Conservation (phyloP, 1,284 basidiomycete genomes). For the Omphalotus olearius region DNA sequence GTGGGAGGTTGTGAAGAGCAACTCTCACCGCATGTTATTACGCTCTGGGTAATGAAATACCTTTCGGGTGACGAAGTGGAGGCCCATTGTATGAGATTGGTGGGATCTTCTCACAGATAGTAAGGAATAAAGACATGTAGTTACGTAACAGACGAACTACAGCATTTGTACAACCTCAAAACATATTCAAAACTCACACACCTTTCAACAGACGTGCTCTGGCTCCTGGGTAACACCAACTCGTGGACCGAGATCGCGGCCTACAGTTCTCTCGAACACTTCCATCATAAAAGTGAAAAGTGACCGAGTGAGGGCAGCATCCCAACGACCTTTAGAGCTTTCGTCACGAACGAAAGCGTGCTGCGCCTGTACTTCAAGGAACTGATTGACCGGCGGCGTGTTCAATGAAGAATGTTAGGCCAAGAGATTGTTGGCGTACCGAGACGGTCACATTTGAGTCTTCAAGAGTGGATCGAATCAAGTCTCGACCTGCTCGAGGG, state of each 20-base stretch:
- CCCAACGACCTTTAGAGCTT: constrained; percentile 88
- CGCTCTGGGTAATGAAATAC: constrained; percentile 7
- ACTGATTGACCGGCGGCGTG: constrained; percentile 40
- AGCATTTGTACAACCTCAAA: too few relatives aligned
- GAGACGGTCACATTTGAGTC: constrained; percentile 70
- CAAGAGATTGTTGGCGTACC: too few relatives aligned
- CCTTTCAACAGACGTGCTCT: constrained; percentile 72
- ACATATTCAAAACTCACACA: too few relatives aligned
- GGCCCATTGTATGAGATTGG: too few relatives aligned
- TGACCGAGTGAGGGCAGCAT: constrained; percentile 81
- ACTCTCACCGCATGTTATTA: constrained; percentile 1
- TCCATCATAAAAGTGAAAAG: constrained; percentile 88
- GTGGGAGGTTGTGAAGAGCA: neutral
- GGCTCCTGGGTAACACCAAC: constrained; percentile 39
- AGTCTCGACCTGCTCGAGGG: constrained; percentile 75
- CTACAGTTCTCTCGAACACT: constrained; percentile 85
- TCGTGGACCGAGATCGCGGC: constrained; percentile 74
- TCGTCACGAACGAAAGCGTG: constrained; percentile 94
- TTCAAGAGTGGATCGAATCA: constrained; percentile 70
- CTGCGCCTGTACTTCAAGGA: constrained; percentile 89
- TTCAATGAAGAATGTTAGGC: neutral
- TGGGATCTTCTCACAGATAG: too few relatives aligned
- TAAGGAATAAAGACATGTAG: too few relatives aligned
- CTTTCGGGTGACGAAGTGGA: constrained; percentile 2
- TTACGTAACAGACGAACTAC: too few relatives aligned